phyloP scores from a whole-genome alignment of 148 eudicot species.

The Selenicereus undatus region DNA sequence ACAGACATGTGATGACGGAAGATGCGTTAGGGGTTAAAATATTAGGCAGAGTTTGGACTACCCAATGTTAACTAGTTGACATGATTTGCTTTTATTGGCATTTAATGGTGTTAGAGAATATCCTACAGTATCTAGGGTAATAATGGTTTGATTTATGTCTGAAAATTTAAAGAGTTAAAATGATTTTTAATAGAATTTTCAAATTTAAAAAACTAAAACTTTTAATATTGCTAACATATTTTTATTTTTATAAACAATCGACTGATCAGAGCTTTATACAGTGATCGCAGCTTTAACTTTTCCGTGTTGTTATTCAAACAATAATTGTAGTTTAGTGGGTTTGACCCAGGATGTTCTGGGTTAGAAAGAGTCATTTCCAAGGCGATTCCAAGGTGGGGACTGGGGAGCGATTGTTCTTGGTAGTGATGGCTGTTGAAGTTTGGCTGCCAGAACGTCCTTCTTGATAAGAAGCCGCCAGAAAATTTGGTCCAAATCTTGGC shows the following conservation, averaged over 20 bases:
- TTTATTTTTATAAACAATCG: no score
- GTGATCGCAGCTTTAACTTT: not conserved
- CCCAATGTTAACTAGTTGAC: conserved; percentile 10
- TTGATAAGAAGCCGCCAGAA: not conserved
- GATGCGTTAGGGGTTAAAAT: not conserved
- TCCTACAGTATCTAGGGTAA: not conserved
- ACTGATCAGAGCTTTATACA: not conserved
- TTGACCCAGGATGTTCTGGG: conserved; percentile 25
- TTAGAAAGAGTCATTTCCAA: conserved; percentile 1
- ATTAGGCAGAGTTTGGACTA: not conserved
- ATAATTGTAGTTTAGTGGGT: not conserved
- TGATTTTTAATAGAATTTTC: no score
- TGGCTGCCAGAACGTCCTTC: conserved; percentile 38
- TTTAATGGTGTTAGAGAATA: conserved; percentile 3
- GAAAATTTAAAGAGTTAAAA: no score
- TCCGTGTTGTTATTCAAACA: not conserved
- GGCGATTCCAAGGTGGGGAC: conserved; percentile 9
- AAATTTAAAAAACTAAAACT: no score
- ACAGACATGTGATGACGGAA: not conserved
- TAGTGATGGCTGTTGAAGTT: conserved; percentile 39
- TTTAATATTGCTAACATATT: no score
- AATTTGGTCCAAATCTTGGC: not conserved
- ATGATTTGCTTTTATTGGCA: not conserved
- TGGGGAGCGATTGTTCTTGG: conserved; percentile 9
- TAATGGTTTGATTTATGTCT: not conserved